Evolutionary conservation across 768 basidiomycete species (phyloP), one percentile per base, ranked within the genome.

Genomic region (Mrakia blollopis): DNA sequence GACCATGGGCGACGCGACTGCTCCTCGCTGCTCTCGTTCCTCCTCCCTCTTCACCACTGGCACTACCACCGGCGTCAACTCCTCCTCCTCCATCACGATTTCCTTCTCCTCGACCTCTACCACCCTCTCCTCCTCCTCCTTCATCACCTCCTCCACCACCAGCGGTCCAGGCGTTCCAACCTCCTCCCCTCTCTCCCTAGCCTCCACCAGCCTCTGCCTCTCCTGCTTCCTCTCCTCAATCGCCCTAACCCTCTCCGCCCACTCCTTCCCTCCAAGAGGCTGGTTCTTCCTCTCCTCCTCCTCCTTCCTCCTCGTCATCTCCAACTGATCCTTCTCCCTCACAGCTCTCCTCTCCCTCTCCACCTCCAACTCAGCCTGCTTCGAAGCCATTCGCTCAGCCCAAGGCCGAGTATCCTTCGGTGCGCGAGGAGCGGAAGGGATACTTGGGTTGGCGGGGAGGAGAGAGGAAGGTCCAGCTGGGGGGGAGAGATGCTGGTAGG

Each of bases 221-320:
- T 54, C 44, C 54, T 71, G 39, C 75, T 76, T 76, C 39, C 68
- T 21, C 23, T 70, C 75, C 60, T 71, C 52, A 1, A 69, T 18
- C 23, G 65, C 57, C 60, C 57, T 70, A 14, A 76, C 69, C 18
- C 65, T 54, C n/a, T 68, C 75, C 1, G 52, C 54, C 75, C 75
- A 76, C 65, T 76, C 75, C 57, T 71, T 69, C n/a, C 75, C 75
- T 7, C 75, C 75, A 0, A 76, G 39, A 9, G 74, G 74, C 57
- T 57, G n/a, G 21, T 32, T 70, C 39, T 28, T 52, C 30, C 71
- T 52, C 57, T 76, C 75, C 57, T 47, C 41, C 67, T 63, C 50
- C 47, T 75, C n/a, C 67, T 67, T 65, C n/a, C 37, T 44, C 44
- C 41, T 44, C 13, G 23, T 41, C 73, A 67, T 65, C 73, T 74